These are phyloP conservation scores for Neurospora tetrasperma DNA, from an alignment of 495 filamentous ascomycete species.

Conservation along the genomic window DNA sequence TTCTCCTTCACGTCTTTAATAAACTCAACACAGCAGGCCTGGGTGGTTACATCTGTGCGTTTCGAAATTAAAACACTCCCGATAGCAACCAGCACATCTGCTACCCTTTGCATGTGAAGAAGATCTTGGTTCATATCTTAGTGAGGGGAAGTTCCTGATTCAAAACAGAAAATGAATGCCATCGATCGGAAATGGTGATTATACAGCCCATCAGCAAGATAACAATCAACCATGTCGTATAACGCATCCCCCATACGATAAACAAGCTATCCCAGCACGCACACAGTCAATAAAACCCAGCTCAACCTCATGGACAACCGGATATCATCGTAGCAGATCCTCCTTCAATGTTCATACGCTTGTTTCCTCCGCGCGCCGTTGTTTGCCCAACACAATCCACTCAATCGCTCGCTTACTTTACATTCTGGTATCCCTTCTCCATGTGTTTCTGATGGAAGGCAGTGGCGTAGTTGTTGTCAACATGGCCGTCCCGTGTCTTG, in stretches of 20 bases:
- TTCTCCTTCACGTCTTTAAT: not conserved
- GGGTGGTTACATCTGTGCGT: not conserved
- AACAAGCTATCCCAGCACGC: no score
- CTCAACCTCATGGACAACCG: not conserved
- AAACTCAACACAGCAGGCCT: not conserved
- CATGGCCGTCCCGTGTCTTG: conserved; percentile 45
- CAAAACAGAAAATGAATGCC: not conserved
- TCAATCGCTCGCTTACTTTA: not conserved
- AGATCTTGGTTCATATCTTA: not conserved
- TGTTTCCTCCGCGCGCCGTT: not conserved
- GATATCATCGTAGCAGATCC: not conserved
- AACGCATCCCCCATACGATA: not conserved
- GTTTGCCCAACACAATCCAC: not conserved
- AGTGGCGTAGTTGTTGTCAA: conserved; percentile 36
- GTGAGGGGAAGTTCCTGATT: not conserved
- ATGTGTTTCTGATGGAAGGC: conserved; percentile 35
- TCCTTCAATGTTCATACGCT: not conserved
- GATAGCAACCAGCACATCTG: not conserved
- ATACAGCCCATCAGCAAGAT: not conserved
- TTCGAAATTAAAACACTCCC: not conserved
- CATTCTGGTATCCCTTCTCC: conserved; percentile 17
- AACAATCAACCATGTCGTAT: not conserved
- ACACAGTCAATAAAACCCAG: not conserved
- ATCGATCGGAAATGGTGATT: not conserved
- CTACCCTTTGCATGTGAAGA: not conserved